These are phyloP conservation scores for Westerdykella sp. DNA, from an alignment of 2,329 filamentous ascomycete species.

Conservation along the genomic window DNA sequence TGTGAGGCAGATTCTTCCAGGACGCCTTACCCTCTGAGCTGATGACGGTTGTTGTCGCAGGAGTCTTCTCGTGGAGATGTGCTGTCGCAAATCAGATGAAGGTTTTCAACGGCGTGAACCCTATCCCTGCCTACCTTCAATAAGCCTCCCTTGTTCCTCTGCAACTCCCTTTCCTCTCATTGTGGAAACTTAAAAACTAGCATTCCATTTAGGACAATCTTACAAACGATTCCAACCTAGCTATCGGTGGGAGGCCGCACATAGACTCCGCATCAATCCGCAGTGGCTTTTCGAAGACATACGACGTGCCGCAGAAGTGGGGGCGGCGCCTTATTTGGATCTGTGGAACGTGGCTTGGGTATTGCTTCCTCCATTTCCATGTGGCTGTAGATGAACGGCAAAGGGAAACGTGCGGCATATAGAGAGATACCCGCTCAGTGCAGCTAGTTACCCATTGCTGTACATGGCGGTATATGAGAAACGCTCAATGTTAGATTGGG, in stretches of 20 bases:
- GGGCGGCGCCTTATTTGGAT: no score
- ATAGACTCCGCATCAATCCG: no score
- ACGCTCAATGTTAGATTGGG: conserved; percentile 10
- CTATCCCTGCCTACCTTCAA: conserved; percentile 9
- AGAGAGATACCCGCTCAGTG: conserved; percentile 3
- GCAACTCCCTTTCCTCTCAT: conserved; percentile 6
- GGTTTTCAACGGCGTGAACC: background rate
- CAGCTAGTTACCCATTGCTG: conserved; percentile 3
- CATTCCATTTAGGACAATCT: background rate
- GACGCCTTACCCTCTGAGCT: conserved; percentile 47
- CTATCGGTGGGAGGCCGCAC: background rate
- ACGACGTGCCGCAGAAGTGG: no score
- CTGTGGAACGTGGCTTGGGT: background rate
- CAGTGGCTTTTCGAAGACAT: no score
- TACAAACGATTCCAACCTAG: background rate
- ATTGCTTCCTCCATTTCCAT: background rate
- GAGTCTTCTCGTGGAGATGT: conserved; percentile 4
- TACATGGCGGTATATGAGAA: conserved; percentile 11
- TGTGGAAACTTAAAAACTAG: background rate
- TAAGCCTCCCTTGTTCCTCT: conserved; percentile 12
- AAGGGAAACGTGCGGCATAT: background rate
- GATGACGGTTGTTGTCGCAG: background rate
- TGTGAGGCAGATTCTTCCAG: conserved; percentile 68
- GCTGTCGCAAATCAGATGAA: background rate
- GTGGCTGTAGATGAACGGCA: background rate